Evolutionary conservation across 176 grass and related monocot species (phyloP).

Genomic region (Saccharum spontaneum): DNA sequence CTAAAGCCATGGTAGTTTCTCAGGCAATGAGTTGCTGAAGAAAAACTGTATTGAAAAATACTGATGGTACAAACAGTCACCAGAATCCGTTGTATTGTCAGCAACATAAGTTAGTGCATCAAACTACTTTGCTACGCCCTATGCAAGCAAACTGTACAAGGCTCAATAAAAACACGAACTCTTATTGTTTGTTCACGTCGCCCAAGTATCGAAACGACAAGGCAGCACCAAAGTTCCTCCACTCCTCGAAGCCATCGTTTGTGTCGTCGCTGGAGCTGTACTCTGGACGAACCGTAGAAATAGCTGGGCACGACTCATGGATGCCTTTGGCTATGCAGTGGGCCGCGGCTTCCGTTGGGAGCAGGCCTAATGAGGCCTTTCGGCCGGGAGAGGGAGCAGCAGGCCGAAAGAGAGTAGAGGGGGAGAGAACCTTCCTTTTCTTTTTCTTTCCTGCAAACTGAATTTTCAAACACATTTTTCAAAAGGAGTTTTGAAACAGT

Average conservation of each 20-base stretch:
- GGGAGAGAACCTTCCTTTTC: no score
- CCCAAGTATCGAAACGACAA: constrained; percentile 47
- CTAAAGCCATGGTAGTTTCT: not conserved
- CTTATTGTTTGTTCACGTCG: constrained; percentile 42
- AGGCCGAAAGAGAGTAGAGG: no score
- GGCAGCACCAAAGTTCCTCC: constrained; percentile 44
- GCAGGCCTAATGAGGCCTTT: no score
- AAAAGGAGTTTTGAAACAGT: no score
- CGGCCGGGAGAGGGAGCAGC: no score
- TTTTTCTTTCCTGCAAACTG: no score
- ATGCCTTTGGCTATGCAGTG: constrained; percentile 66
- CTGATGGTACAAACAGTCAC: constrained; percentile 3
- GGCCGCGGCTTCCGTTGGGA: no score
- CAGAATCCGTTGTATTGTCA: not conserved
- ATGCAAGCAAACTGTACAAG: constrained; percentile 41
- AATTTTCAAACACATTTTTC: no score
- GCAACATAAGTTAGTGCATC: constrained; percentile 14
- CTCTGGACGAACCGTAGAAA: constrained; percentile 31
- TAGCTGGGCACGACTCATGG: constrained; percentile 18
- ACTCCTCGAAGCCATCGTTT: constrained; percentile 35
- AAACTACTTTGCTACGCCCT: constrained; percentile 42
- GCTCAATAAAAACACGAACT: constrained; percentile 8
- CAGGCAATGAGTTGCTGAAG: not conserved
- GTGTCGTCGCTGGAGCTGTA: constrained; percentile 36
- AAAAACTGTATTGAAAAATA: not conserved